Conservation (phyloP, 805 yeast genomes). For the Suhomyces prunicola region DNA sequence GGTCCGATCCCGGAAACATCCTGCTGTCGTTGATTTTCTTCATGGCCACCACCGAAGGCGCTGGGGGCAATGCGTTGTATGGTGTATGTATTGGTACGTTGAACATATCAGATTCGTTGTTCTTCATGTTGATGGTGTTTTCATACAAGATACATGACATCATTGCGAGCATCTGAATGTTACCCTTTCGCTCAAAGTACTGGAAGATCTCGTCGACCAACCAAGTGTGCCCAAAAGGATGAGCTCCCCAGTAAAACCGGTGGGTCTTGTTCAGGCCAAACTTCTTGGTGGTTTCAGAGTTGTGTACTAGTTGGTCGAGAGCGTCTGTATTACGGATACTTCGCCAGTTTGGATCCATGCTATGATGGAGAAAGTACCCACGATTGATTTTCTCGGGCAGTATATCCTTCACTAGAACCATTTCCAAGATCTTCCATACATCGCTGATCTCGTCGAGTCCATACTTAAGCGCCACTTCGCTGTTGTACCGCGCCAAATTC, state of each 20-base stretch:
- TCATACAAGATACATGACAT: conserved; percentile 68
- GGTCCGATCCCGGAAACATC: conserved; percentile 2
- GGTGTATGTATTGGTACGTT: conserved; percentile 49
- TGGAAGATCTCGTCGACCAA: conserved; percentile 57
- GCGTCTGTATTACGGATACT: conserved; percentile 4
- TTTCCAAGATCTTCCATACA: conserved; percentile 66
- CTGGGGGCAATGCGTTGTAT: conserved; percentile 34
- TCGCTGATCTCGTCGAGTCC: conserved; percentile 64
- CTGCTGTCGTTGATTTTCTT: conserved; percentile 9
- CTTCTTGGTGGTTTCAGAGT: conserved; percentile 8
- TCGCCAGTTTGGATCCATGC: conserved; percentile 3
- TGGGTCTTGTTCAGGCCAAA: conserved; percentile 10
- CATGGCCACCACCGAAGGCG: conserved; percentile 20
- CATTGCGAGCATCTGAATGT: conserved; percentile 90
- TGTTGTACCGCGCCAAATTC: conserved; percentile 64
- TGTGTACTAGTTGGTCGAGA: conserved; percentile 7
- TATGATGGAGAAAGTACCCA: background rate
- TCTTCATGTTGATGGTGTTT: conserved; percentile 23
- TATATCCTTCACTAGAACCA: conserved; percentile 44
- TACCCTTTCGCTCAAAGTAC: conserved; percentile 61
- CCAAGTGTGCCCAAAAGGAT: conserved; percentile 73
- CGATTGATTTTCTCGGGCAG: conserved; percentile 14
- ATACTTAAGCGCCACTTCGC: conserved; percentile 61
- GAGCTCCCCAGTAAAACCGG: conserved; percentile 71
- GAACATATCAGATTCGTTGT: conserved; percentile 16